These are phyloP conservation scores for Teunomyces barrocoloradensis DNA, from an alignment of 805 yeast genomes.

Conservation along the genomic window DNA sequence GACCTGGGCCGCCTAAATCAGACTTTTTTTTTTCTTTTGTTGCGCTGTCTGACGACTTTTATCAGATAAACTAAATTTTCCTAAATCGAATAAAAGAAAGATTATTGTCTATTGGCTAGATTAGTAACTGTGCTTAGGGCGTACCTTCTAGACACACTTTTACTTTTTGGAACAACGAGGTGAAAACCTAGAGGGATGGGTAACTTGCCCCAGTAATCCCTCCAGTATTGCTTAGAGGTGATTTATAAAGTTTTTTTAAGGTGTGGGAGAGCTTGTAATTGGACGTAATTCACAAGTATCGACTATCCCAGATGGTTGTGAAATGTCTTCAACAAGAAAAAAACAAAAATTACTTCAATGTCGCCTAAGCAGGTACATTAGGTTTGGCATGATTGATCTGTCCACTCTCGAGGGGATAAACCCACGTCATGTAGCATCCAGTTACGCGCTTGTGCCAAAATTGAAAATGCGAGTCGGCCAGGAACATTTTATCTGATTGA, in stretches of 20 bases:
- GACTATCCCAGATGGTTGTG: background rate
- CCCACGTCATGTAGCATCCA: background rate
- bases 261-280: background rate
- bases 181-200: too few relatives aligned
- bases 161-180: background rate
- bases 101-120: background rate
- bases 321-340: background rate
- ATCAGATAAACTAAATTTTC: background rate
- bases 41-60: background rate
- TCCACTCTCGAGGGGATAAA: background rate
- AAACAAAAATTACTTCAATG: background rate
- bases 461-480: slow-evolving; percentile 5
- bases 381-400: background rate
- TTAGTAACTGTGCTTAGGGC: background rate
- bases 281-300: background rate
- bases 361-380: background rate
- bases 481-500: slow-evolving; percentile 7
- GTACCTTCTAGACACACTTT: background rate
- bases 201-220: too few relatives aligned
- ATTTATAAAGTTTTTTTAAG: background rate
- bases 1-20: background rate
- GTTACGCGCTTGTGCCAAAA: background rate
- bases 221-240: background rate
- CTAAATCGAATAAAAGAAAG: background rate
- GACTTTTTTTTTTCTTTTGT: background rate